Evolutionary conservation across 2,329 filamentous ascomycete genomes (phyloP), one percentile per base, ranked within the genome.

Genomic region (Fusarium decemcellulare): DNA sequence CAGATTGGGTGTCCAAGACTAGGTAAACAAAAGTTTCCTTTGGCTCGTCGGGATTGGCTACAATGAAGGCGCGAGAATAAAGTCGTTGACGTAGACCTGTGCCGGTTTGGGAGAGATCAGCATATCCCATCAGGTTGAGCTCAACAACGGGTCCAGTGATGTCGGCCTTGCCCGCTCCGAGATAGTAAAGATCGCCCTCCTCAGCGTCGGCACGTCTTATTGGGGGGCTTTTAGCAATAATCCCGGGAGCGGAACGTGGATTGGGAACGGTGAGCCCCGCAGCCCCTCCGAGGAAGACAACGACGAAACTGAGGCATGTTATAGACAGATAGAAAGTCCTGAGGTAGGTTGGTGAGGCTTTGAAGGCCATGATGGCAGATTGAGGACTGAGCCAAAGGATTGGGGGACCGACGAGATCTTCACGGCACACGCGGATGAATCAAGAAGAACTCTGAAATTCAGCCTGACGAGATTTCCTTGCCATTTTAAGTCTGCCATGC

Each of bases 41-140:
- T 0, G 91, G 87, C 16, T 88, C 87, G 40, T 87, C 82, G 6
- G 89, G 84, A 74, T 92, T 88, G 52, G 90, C 94, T 47, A 98
- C 83, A 74, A 98, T 94, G 80, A 98, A 98, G 34, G 95, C 92
- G 53, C 95, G 90, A 40, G 94, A 94, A 80, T 96, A 95, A 15
- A 97, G 85, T 51, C 95, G 89, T 81, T 98, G 95, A 51, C 95
- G 91, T 53, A 98, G 84, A 23, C 95, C 95, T 3, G 90, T 91
- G 47, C 95, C 95, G 32, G 92, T 82, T 81, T 98, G 95, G 43
- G 88, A 88, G n/a, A 91, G 84, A 78, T 95, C 92, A 34, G 95
- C 95, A 83, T 98, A 98, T 65, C 95, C 95, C 86, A 95, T 96
- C 77, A 98, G 87, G 74, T 94, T 94, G 76, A 98, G 88, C 79